Evolutionary conservation across 2,329 filamentous ascomycete genomes (phyloP), one percentile per base, ranked within the genome.

Genomic region (Coleophoma cylindrospora): DNA sequence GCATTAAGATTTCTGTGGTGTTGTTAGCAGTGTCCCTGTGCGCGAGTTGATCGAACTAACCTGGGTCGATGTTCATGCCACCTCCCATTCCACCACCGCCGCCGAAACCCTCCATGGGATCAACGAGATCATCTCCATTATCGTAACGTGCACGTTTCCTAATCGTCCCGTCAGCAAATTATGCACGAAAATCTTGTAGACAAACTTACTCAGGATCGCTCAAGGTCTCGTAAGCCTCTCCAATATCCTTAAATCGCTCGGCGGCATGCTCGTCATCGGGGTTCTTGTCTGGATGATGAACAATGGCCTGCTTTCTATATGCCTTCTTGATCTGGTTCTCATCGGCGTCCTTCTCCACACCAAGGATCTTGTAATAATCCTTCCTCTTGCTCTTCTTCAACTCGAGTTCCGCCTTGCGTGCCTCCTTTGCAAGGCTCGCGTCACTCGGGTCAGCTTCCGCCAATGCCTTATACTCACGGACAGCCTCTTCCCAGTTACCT

Each of bases 351-450:
- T 96, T 97, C 51, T 87, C 76, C 9, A 99, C 74, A 6, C 86
- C 88, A 48, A 99, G 82, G 58, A 97, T 96, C 80, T 96, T 96
- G 77, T 99, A 99, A 74, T 96, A 97, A 66, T 99, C 94, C 72
- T 99, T 99, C 54, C 94, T 81, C 72, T 92, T 87, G 68, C 87
- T 88, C 84, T 97, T 97, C 84, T 99, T 99, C 56, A 97, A 75
- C 72, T 99, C 94, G 22, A 96, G 75, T 73, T 99, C 92, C 1
- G 92, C 94, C 62, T 86, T 88, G 50, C 89, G 86, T 41, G 97
- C 83, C 63, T 99, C 94, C 69, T 88, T 91, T 47, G 80, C 76
- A 53, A 97, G 86, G 13, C 79, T 83, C 40, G 84, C 81, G 67
- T 99, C 94, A 55, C 84, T 79, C 2, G 91, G 91, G 59, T 94